Evolutionary conservation across 2,329 filamentous ascomycete species (phyloP).

Genomic region (Graphilbum fragrans): DNA sequence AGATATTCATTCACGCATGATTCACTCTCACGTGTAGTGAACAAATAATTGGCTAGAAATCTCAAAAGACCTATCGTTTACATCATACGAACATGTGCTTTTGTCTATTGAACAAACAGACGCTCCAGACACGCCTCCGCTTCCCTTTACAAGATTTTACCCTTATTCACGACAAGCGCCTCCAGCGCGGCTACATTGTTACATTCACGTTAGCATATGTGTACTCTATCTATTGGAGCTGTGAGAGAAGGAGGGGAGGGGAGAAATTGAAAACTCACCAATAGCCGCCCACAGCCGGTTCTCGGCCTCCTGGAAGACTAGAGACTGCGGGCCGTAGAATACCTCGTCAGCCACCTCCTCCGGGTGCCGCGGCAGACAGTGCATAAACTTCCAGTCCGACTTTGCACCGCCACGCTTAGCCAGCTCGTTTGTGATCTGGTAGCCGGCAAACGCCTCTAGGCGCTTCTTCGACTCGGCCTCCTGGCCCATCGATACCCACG

Average conservation of each 20-base stretch:
- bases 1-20: too few relatives aligned
- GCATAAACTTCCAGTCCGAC: constrained; percentile 93
- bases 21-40: too few relatives aligned
- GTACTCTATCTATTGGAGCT: neutral
- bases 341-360: constrained; percentile 94
- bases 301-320: constrained; percentile 91
- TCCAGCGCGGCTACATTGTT: constrained; percentile 54
- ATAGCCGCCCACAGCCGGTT: constrained; percentile 89
- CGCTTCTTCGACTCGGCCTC: constrained; percentile 72
- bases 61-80: too few relatives aligned
- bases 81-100: too few relatives aligned
- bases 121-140: too few relatives aligned
- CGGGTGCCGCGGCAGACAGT: constrained; percentile 82
- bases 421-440: constrained; percentile 81
- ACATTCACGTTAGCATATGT: neutral
- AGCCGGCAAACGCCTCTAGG: constrained; percentile 73
- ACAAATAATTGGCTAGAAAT: too few relatives aligned
- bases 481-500: constrained; percentile 98
- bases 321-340: constrained; percentile 73
- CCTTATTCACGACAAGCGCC: constrained; percentile 89
- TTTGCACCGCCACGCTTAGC: constrained; percentile 79
- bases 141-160: constrained; percentile 44
- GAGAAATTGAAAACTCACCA: constrained; percentile 33
- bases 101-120: too few relatives aligned
- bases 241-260: neutral